A percentile compares a stretch with the other conserved stretches of the same genome.
These are phyloP conservation scores for Zymoseptoria tritici DNA, from an alignment of 2,329 filamentous ascomycete species.

Conservation along the genomic window DNA sequence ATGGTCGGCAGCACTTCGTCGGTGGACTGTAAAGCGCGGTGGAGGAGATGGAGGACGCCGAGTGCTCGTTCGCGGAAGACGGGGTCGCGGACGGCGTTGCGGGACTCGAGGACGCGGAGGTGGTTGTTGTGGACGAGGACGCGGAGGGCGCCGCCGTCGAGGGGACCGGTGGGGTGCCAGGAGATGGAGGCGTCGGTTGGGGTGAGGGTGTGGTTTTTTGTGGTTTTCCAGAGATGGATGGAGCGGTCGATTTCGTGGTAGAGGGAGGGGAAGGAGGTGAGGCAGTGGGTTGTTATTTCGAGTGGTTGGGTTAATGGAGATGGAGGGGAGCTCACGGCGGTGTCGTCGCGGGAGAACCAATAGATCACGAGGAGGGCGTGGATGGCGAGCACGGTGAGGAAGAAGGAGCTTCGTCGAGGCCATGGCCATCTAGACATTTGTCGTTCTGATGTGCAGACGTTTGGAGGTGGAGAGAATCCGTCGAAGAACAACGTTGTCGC, in stretches of 20 bases:
- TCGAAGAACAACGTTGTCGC: too few relatives aligned
- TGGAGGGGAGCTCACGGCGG: neutral
- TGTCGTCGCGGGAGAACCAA: neutral
- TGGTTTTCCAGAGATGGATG: constrained; percentile 6
- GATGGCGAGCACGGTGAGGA: neutral
- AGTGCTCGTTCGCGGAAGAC: constrained; percentile 7
- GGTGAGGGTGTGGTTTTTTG: constrained; percentile 7
- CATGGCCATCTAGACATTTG: neutral
- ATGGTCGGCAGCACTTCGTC: constrained; percentile 15
- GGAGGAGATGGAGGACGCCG: constrained; percentile 12
- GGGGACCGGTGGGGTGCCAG: constrained; percentile 14
- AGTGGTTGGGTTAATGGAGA: neutral
- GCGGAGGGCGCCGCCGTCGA: constrained; percentile 9
- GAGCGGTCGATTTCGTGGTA: constrained; percentile 38
- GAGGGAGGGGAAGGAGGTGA: constrained; percentile 43
- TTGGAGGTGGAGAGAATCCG: neutral
- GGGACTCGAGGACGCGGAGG: constrained; percentile 14
- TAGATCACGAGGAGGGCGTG: neutral
- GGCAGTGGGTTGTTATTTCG: constrained; percentile 30
- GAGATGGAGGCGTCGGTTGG: constrained; percentile 12
- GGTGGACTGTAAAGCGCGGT: constrained; percentile 11
- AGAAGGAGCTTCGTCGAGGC: neutral
- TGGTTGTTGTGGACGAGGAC: constrained; percentile 16
- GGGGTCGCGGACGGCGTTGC: constrained; percentile 5
- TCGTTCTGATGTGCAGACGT: neutral